phyloP scores from a whole-genome alignment of 202 grass and related monocot genomes.

The Panicum hallii region DNA sequence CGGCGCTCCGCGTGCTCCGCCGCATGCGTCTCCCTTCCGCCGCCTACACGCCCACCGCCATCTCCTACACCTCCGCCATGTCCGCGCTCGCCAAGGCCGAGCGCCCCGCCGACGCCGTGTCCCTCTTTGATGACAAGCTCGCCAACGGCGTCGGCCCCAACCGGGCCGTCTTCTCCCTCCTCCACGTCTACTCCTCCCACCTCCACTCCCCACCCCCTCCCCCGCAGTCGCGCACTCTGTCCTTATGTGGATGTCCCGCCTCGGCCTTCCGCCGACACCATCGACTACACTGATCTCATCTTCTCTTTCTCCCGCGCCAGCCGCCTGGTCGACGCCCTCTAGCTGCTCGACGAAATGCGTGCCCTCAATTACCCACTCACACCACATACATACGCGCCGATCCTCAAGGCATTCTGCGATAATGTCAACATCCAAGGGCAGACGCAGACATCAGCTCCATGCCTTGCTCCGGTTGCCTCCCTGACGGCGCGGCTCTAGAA shows the following conservation, averaged over 20 bases:
- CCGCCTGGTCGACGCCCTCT: constrained; percentile 64
- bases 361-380: constrained; percentile 50
- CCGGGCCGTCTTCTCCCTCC: constrained; percentile 57
- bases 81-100: constrained; percentile 63
- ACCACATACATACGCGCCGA: constrained; percentile 59
- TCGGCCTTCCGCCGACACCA: constrained; percentile 56
- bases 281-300: constrained; percentile 75
- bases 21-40: constrained; percentile 58
- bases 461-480: constrained; percentile 57
- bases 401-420: constrained; percentile 63
- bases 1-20: constrained; percentile 66
- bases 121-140: constrained; percentile 90
- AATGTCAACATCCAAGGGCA: constrained; percentile 55
- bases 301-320: constrained; percentile 57
- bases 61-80: constrained; percentile 75
- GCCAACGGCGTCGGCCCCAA: constrained; percentile 58
- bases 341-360: constrained; percentile 86
- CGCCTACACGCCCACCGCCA: constrained; percentile 52
- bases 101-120: constrained; percentile 62
- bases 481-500: no score
- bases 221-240: constrained; percentile 64
- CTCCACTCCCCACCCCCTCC: constrained; percentile 68
- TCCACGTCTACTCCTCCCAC: constrained; percentile 85
- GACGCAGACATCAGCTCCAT: constrained; percentile 57
- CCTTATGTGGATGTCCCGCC: constrained; percentile 70